These are phyloP conservation scores for Bidens hawaiensis DNA, from an alignment of 140 eudicot species.

Conservation along the genomic window DNA sequence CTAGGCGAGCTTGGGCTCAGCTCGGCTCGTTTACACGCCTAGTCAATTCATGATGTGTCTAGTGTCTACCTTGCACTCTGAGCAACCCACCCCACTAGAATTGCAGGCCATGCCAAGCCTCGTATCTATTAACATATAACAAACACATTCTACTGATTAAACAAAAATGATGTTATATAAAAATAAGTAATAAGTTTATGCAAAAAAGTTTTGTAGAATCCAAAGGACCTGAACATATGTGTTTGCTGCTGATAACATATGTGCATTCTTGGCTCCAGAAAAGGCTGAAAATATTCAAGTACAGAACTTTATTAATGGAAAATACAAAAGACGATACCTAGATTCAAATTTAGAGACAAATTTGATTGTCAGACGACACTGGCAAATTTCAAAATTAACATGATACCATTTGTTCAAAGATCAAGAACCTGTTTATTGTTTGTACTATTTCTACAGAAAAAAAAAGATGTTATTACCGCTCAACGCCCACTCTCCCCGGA, in stretches of 20 bases:
- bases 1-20: too few species aligned
- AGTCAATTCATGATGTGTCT: too few species aligned
- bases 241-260: constrained; percentile 77
- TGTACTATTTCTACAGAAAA: neutral
- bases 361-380: neutral
- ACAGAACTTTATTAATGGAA: constrained; percentile 14
- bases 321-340: constrained; percentile 9
- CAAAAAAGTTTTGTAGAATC: constrained; percentile 13
- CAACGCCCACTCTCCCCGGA: constrained; percentile 70
- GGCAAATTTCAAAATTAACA: neutral
- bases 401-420: neutral
- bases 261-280: constrained; percentile 69
- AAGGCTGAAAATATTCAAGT: constrained; percentile 58
- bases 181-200: constrained; percentile 1
- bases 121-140: constrained; percentile 65
- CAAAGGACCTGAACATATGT: constrained; percentile 79
- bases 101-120: constrained; percentile 99
- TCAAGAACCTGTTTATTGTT: neutral
- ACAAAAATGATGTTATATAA: neutral
- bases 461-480: constrained; percentile 43
- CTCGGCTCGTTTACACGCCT: too few species aligned
- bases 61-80: constrained; percentile 99
- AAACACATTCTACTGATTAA: constrained; percentile 9
- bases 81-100: constrained; percentile 98
- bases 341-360: constrained; percentile 2